Percentiles rank a stretch among this genome's conserved stretches.
phyloP scores from a whole-genome alignment of 2,329 filamentous ascomycete species.

The Albifimbria verrucaria region DNA sequence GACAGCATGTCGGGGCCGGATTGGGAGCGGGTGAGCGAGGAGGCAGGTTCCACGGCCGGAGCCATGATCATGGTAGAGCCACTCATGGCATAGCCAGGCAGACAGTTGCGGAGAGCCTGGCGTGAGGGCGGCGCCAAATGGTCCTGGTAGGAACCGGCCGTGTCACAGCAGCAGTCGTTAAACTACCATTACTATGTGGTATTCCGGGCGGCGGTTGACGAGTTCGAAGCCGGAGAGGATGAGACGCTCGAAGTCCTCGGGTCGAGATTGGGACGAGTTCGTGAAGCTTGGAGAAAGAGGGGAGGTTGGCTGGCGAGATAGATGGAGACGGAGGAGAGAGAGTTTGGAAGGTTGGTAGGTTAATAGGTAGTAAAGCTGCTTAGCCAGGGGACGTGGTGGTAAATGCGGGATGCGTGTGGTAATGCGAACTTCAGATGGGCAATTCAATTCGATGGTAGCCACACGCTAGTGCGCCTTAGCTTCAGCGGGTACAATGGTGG shows the following conservation, averaged over 20 bases:
- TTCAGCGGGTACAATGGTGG: background rate
- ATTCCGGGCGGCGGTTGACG: slow-evolving; percentile 24
- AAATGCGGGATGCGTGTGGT: background rate
- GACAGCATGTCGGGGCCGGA: slow-evolving; percentile 30
- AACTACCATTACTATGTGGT: slow-evolving; percentile 22
- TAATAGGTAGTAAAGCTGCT: background rate
- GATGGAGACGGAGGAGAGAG: slow-evolving; percentile 3
- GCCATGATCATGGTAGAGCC: slow-evolving; percentile 35
- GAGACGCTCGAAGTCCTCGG: background rate
- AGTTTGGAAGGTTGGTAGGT: background rate
- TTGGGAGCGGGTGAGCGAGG: slow-evolving; percentile 29
- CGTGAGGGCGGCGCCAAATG: slow-evolving; percentile 1
- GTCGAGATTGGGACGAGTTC: too few species aligned
- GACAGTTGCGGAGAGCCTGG: slow-evolving; percentile 13
- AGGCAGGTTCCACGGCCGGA: slow-evolving; percentile 28
- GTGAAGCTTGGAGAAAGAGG: too few species aligned
- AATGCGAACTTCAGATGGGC: background rate
- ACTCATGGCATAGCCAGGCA: slow-evolving; percentile 31
- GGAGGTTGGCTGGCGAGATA: background rate
- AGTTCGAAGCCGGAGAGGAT: slow-evolving; percentile 7
- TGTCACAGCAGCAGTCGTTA: slow-evolving; percentile 16
- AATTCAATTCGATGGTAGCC: too few species aligned
- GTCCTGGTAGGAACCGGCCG: slow-evolving; percentile 14
- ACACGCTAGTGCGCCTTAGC: background rate
- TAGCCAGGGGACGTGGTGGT: background rate